Percentiles rank a stretch among this genome's conserved stretches.
Evolutionary conservation across 2,329 filamentous ascomycete species (phyloP).

Genomic region (Clonostachys byssicola): DNA sequence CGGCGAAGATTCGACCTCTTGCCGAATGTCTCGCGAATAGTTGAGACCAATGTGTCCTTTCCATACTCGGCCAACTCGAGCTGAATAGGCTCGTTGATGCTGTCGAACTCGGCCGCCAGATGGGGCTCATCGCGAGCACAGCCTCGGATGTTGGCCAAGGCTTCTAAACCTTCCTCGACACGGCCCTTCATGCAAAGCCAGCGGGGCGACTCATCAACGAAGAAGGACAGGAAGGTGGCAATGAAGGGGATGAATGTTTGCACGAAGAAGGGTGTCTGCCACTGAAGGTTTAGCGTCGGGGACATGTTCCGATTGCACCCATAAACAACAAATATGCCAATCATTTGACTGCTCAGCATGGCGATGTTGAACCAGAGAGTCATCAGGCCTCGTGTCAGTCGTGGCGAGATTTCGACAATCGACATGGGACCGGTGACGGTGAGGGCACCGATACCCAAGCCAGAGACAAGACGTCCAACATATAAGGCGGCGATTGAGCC

Average conservation of each 20-base stretch:
- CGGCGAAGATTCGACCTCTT: slow-evolving; percentile 27
- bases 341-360: slow-evolving; percentile 23
- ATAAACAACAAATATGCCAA: slow-evolving; percentile 24
- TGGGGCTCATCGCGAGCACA: slow-evolving; percentile 11
- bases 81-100: slow-evolving; percentile 13
- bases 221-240: slow-evolving; percentile 20
- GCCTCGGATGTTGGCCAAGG: slow-evolving; percentile 14
- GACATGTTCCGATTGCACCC: slow-evolving; percentile 20
- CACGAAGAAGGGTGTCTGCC: slow-evolving; percentile 15
- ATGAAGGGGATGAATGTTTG: slow-evolving; percentile 9
- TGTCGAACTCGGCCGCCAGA: slow-evolving; percentile 12
- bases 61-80: slow-evolving; percentile 19
- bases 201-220: slow-evolving; percentile 24
- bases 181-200: slow-evolving; percentile 26
- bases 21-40: slow-evolving; percentile 23
- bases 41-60: slow-evolving; percentile 5
- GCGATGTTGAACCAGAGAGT: slow-evolving; percentile 27
- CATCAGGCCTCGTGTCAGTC: slow-evolving; percentile 30
- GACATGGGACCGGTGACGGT: slow-evolving; percentile 29
- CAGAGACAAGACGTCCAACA: slow-evolving; percentile 26
- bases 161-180: slow-evolving; percentile 13
- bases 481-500: slow-evolving; percentile 21
- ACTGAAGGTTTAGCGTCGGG: slow-evolving; percentile 13
- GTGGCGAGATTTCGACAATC: slow-evolving; percentile 31
- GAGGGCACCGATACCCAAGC: slow-evolving; percentile 29